Base-by-base conservation (phyloP, 768 basidiomycete species). In the Calocera cornea region DNA sequence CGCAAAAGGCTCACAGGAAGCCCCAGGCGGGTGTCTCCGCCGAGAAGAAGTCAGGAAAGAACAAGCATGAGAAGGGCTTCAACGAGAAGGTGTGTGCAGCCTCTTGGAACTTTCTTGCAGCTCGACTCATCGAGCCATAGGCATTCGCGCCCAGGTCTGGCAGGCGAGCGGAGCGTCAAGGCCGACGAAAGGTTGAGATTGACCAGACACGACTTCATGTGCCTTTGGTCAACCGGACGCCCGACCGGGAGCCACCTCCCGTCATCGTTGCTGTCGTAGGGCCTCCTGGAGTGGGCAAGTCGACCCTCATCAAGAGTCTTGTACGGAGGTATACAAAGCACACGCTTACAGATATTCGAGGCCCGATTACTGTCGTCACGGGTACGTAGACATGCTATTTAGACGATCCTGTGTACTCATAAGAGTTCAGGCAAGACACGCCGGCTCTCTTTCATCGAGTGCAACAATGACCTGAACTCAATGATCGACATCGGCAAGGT, bases 401-500 rank as follows among this genome's bases (percentile, higher is more conserved):
- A 11, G 22, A 54, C 34, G 29, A 31, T 40, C 29, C 27, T 49
- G 22, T 34, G 14, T 24, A 1, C 5, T 12, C 2, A 36, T 1
- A 12, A 67, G 40, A 64, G 7, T 22, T 19, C 65, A 76, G 75
- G 95, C 44, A 98, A 97, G 80, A 92, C 87, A 72, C 83, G 92
- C 64, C 81, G 97, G 16, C 80, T 98, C n/a, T 97, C 97, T 0
- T 93, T 98, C 75, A 83, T 99, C 64, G 97, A 98, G 77, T 98
- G 94, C 79, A 94, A 94, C 73, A 97, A 93, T 75, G 95, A 98
- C 79, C 82, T 98, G 71, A 94, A 94, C 76, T 92, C 93, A 65
- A 97, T 98, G 95, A 91, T 98, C 71, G 97, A 99, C 81, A 83
- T 97, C 72, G 95, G 87, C 66, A 99, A 99, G 78, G 86, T 98